Base-by-base conservation (phyloP, 1,139 yeast species). In the Saccharomyces hybrid region DNA sequence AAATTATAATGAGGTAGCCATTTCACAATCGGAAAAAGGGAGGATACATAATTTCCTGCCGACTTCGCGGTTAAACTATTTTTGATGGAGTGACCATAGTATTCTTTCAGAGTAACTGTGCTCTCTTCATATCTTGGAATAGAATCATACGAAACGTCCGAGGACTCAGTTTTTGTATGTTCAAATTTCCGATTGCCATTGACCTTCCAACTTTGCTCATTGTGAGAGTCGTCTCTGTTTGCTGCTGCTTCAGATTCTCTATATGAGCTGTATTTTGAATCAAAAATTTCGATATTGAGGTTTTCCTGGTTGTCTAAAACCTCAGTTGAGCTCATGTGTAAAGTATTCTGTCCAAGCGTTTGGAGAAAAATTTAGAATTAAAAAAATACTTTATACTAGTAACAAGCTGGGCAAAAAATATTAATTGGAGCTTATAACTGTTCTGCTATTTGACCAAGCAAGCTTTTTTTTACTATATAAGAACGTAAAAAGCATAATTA, bases 31-130 rank as follows among this genome's bases (percentile, higher is more conserved):
- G 23, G 23, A 20, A 20, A 20, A 20, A 20, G 23, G 23, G 23
- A 20, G 23, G 23, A 20, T 70, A 83, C 54, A 64, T 90, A 90
- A 44, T 73, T 56, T 16, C 55, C 54, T 5, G 57, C 60, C 5
- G 61, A 28, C 2, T 50, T 50, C 14, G 57, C 47, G 2, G 62
- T 59, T 30, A 63, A 48, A 25, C 57, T 48, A 1, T 60, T 56
- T 27, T 55, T 54, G 7, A 65, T 20, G 25, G 55, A 54, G 34
- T 66, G 63, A 16, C 61, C 48, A 52, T 62, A 68, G 46, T 57
- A 64, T 3, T 68, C 69, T 49, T 56, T 61, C 5, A 63, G 25
- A 1, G 60, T 56, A 7, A 67, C 61, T 11, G 49, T 41, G 20
- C 51, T 51, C 55, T 69, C 72, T 13, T 61, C 53, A 50, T 59